phyloP scores from a whole-genome alignment of 352 stramenopile genomes.

The Phytophthora fragariaefolia region DNA sequence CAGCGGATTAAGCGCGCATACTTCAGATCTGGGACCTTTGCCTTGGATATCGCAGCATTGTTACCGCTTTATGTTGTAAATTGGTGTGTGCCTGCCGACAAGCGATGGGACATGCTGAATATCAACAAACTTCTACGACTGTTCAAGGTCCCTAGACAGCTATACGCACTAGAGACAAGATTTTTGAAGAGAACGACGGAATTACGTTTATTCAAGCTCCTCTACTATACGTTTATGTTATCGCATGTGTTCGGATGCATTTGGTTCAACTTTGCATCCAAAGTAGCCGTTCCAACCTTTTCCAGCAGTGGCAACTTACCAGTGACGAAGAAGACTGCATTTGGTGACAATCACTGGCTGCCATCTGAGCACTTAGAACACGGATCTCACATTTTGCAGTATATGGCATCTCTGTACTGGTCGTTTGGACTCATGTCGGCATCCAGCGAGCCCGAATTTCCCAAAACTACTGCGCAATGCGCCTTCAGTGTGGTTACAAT shows the following conservation, averaged over 20 bases:
- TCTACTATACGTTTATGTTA: constrained; percentile 78
- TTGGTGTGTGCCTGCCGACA: constrained; percentile 28
- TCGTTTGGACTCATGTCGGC: constrained; percentile 68
- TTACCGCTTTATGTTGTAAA: constrained; percentile 61
- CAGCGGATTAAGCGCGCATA: constrained; percentile 43
- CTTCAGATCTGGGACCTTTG: constrained; percentile 47
- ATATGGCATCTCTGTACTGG: constrained; percentile 68
- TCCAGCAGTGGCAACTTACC: background rate
- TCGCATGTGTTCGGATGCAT: constrained; percentile 62
- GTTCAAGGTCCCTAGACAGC: constrained; percentile 55
- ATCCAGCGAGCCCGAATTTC: constrained; percentile 55
- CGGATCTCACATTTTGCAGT: constrained; percentile 39
- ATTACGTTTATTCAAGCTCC: constrained; percentile 66
- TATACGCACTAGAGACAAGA: constrained; percentile 56
- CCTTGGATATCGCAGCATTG: constrained; percentile 52
- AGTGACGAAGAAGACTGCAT: constrained; percentile 10
- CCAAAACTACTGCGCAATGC: constrained; percentile 54
- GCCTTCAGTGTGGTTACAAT: constrained; percentile 65
- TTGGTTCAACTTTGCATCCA: constrained; percentile 67
- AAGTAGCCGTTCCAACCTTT: constrained; percentile 33
- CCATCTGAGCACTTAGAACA: constrained; percentile 36
- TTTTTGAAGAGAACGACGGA: constrained; percentile 68
- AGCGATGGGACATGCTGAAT: constrained; percentile 57
- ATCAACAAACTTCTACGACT: constrained; percentile 68
- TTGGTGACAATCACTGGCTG: constrained; percentile 44